Conservation (phyloP, 768 basidiomycete genomes). For the Boletus reticuloceps region DNA sequence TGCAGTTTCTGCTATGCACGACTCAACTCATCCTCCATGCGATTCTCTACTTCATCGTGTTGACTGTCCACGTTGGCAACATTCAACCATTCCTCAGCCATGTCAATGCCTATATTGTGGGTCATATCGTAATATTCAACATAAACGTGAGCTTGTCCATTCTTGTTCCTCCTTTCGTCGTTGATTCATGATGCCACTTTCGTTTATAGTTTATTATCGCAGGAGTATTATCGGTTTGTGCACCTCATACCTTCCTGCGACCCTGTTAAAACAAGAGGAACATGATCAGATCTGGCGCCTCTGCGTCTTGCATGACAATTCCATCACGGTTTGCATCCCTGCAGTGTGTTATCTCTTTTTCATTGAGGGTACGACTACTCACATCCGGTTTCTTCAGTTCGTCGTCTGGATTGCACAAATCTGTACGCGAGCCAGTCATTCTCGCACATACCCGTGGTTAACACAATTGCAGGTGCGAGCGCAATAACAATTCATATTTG, state of each 20-base stretch:
- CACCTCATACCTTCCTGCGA: neutral
- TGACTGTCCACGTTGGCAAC: neutral
- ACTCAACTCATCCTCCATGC: conserved; percentile 4
- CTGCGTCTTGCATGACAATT: conserved; percentile 16
- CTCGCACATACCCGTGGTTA: neutral
- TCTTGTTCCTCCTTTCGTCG: neutral
- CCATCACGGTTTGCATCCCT: conserved; percentile 11
- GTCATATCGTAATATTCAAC: conserved; percentile 4
- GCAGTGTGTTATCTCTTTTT: conserved; percentile 9
- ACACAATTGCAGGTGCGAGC: conserved; percentile 9
- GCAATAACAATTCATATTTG: neutral
- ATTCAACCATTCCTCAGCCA: neutral
- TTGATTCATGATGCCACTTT: neutral
- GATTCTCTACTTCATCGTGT: neutral
- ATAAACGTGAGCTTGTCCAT: conserved; percentile 7
- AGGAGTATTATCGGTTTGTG: conserved; percentile 19
- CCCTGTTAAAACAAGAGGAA: neutral
- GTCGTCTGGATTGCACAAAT: conserved; percentile 20
- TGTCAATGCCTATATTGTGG: neutral
- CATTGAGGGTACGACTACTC: neutral
- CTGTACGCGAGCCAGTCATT: conserved; percentile 5
- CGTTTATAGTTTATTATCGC: conserved; percentile 10
- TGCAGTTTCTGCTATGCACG: conserved; percentile 18
- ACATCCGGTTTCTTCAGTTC: neutral
- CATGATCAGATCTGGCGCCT: conserved; percentile 22